A percentile compares a stretch with the other conserved stretches of the same genome.
phyloP scores from a whole-genome alignment of 1,139 yeast genomes.

The Protomyces macrosporus region DNA sequence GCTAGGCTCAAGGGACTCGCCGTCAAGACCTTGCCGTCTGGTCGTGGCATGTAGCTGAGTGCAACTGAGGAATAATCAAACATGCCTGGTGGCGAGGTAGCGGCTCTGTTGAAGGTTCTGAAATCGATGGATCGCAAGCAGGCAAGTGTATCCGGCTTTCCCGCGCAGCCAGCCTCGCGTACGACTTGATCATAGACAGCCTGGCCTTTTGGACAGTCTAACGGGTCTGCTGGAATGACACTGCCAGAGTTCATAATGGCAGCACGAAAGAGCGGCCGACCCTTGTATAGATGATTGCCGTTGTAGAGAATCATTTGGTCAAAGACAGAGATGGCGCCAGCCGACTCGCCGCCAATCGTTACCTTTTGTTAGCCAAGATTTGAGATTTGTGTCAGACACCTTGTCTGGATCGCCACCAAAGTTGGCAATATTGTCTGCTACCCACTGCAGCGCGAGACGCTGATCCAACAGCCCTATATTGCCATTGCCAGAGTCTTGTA shows the following conservation, averaged over 20 bases:
- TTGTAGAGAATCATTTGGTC: background rate
- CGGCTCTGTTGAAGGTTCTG: background rate
- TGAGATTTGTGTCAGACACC: slow-evolving; percentile 26
- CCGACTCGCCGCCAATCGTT: slow-evolving; percentile 11
- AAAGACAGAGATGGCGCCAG: slow-evolving; percentile 7
- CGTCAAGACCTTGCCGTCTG: background rate
- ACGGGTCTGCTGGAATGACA: background rate
- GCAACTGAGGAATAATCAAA: background rate
- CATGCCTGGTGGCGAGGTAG: background rate
- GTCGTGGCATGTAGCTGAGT: background rate
- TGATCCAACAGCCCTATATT: slow-evolving; percentile 41
- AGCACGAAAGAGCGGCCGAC: background rate
- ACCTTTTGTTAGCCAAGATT: slow-evolving; percentile 26
- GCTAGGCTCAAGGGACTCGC: background rate
- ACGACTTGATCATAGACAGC: background rate
- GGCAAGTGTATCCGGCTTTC: background rate
- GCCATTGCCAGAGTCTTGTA: background rate
- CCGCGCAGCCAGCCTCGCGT: background rate
- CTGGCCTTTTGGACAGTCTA: background rate
- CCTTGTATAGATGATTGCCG: slow-evolving; percentile 1
- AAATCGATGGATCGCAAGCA: background rate
- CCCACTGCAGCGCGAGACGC: slow-evolving; percentile 40
- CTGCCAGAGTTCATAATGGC: slow-evolving; percentile 8
- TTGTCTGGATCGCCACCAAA: slow-evolving; percentile 42
- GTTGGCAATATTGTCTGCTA: slow-evolving; percentile 37